Evolutionary conservation across 345 rosid species (phyloP), one percentile per base, ranked within the genome.

Genomic region (Rhodamnia argentea): DNA sequence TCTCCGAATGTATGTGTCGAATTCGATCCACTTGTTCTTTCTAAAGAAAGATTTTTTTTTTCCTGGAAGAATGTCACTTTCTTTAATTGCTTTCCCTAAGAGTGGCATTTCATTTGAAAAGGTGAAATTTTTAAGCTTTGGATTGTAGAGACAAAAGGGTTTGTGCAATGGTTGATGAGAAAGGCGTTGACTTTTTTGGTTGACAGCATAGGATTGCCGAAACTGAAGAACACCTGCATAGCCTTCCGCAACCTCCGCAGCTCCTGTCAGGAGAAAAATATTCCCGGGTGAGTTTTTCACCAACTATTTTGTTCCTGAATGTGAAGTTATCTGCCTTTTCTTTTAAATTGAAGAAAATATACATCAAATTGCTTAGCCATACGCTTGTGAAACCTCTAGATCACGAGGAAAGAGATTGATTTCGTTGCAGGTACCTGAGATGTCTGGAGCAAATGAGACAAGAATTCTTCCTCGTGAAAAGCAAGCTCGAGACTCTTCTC

Each of bases 151-250:
- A 70, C 47, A 37, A 37, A 32, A 32, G 20, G 10, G 75, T 86
- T 86, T 84, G 83, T 76, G 85, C 64, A 26, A 5, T 53, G 84
- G 54, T 13, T 81, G 2, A 20, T n/a, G 83, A 83, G 78, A 83
- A 86, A 83, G 54, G 54, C 78, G 78, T 51, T 52, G 85, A 82
- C 81, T 87, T 85, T 90, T 87, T 85, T 90, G 83, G 22, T 89
- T 27, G 87, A 90, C 96, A 97, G 99, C 94, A 94, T 97, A 84
- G 99, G 98, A 56, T 95, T 98, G 83, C 95, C 92, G 87, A 92
- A 96, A 89, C 94, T 96, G 55, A 96, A 93, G 89, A 94, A 93
- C 88, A 93, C 92, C 84, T 96, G 99, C 87, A 86, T 97, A 78
- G 92, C 93, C 83, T 95, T 95, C 89, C 99, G 98, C 78, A 37